phyloP scores from a whole-genome alignment of 2,329 filamentous ascomycete genomes.

The Esteya vermicola region DNA sequence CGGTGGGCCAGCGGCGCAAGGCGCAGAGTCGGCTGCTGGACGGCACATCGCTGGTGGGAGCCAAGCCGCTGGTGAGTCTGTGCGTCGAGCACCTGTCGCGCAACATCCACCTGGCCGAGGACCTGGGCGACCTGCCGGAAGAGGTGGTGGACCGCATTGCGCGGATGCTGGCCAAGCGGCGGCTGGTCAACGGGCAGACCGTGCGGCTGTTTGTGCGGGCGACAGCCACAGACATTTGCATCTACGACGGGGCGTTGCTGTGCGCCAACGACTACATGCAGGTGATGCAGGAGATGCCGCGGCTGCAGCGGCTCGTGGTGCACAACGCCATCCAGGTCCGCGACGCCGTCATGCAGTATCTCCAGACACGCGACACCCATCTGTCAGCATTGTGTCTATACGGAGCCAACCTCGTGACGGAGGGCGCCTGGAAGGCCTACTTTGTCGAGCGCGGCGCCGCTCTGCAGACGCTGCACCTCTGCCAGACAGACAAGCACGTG shows the following conservation, averaged over 20 bases:
- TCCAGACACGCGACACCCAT: conserved; percentile 54
- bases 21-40: conserved; percentile 76
- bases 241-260: conserved; percentile 51
- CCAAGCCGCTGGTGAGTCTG: conserved; percentile 52
- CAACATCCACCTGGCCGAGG: conserved; percentile 47
- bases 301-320: conserved; percentile 56
- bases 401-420: conserved; percentile 69
- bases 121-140: conserved; percentile 44
- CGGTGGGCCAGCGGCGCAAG: conserved; percentile 52
- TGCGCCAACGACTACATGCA: conserved; percentile 62
- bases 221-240: conserved; percentile 31
- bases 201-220: conserved; percentile 43
- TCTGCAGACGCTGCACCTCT: conserved; percentile 59
- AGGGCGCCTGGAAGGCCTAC: conserved; percentile 59
- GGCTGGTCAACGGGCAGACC: conserved; percentile 38
- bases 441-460: conserved; percentile 50
- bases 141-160: conserved; percentile 43
- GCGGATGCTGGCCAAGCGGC: conserved; percentile 44
- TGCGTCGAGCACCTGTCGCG: conserved; percentile 49
- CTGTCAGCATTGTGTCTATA: conserved; percentile 67
- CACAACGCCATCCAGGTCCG: conserved; percentile 88
- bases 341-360: conserved; percentile 67
- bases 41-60: conserved; percentile 49
- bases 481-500: conserved; percentile 73
- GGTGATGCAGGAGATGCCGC: conserved; percentile 63